Evolutionary conservation across 192 early-diverging fungal species (phyloP), one percentile per base, ranked within the genome.

Genomic region (Backusella liffmaniae): DNA sequence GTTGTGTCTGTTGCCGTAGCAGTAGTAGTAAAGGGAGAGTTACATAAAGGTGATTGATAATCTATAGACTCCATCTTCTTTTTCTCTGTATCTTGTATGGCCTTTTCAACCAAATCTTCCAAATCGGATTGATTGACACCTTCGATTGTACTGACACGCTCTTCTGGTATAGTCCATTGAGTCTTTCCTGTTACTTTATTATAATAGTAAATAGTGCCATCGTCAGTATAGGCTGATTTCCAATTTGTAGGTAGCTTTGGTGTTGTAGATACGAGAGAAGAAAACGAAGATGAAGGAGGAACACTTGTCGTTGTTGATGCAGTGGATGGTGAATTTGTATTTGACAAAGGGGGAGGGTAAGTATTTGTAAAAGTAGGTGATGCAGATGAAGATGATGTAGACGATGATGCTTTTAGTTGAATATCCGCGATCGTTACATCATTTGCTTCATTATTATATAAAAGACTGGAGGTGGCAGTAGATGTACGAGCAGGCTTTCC

Each of bases 161-260:
- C 62, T 59, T 80, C 83, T 29, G 87, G 87, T 30, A 82, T 78
- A 34, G 71, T 80, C 89, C 89, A 90, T 44, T 86, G 88, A n/a
- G 85, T 84, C 44, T 85, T 78, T 8, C 81, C 77, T 1, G 88
- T 90, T 12, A 88, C 73, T 39, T 76, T 73, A 72, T 90, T 85
- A 68, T 86, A 89, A 70, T 89, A 89, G 42, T 89, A 90, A 4
- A 85, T 71, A 10, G 76, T 76, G 9, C 85, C 85, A 29, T 88
- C 84, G 10, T 83, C 67, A 69, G 84, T 80, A 2, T 37, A 77
- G 12, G 86, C 84, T 42, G 76, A 80, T 26, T 77, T 72, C 88
- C 88, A 90, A 49, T 87, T 83, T 15, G 82, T 79, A 18, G 89
- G 86, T 15, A 88, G 76, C 62, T 82, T 79, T 15, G 37, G 65